Evolutionary conservation across 2,329 filamentous ascomycete species (phyloP).

Genomic region (Hortaea sp.): DNA sequence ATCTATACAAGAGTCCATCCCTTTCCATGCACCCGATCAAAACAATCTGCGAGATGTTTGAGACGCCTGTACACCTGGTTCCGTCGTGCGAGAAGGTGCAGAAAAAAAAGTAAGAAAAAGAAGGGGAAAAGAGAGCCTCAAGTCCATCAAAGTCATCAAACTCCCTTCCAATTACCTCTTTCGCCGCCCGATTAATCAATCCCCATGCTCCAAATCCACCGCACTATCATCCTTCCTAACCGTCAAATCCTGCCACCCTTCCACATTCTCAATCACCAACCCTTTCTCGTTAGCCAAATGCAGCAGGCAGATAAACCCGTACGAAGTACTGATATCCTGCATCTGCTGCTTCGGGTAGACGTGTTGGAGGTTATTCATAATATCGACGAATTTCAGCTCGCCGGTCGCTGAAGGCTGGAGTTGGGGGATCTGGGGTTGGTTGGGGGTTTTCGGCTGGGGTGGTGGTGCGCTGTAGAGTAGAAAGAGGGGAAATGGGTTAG

Average conservation of each 20-base stretch:
- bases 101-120: too few relatives aligned
- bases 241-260: constrained; percentile 39
- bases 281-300: constrained; percentile 92
- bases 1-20: too few relatives aligned
- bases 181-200: not conserved
- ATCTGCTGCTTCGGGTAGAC: constrained; percentile 81
- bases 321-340: constrained; percentile 87
- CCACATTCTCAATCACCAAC: constrained; percentile 59
- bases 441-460: constrained; percentile 5
- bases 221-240: constrained; percentile 35
- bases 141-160: too few relatives aligned
- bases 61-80: too few relatives aligned
- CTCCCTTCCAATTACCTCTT: too few relatives aligned
- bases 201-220: constrained; percentile 11
- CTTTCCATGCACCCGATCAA: too few relatives aligned
- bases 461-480: not conserved
- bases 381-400: constrained; percentile 71
- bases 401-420: constrained; percentile 31
- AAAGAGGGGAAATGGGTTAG: too few relatives aligned
- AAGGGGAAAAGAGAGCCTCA: too few relatives aligned
- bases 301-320: constrained; percentile 85
- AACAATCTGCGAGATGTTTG: too few relatives aligned
- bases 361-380: constrained; percentile 79
- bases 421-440: constrained; percentile 12
- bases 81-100: too few relatives aligned